Base-by-base conservation (phyloP, 768 basidiomycete genomes). In the Lentinula aciculospora region DNA sequence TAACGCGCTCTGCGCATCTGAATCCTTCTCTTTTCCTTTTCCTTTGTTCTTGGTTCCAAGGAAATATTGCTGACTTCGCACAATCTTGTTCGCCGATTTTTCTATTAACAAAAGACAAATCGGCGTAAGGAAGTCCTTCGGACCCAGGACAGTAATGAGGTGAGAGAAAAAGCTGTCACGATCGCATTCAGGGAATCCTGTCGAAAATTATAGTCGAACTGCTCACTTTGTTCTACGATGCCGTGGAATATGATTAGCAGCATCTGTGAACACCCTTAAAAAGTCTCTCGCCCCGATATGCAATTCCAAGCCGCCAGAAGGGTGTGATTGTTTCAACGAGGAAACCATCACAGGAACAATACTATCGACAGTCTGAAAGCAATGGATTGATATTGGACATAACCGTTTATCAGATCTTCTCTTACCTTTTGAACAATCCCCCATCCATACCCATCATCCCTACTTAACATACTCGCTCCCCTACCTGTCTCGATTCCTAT, bases 291-390 rank as follows among this genome's bases (percentile, higher is more conserved):
- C 83, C 4, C 78, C 84, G 34, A 85, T 76, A 59, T 85, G 84
- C 23, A 96, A 72, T 9, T 85, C 80, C 47, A 89, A 72, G 3
- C 78, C 75, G 7, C 74, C 70, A 1, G 45, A 37, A 23, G 76
- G 60, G 56, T 88, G 77, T 15, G 80, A 74, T 27, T 77, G 70
- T 68, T 83, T 88, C 60, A 96, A 74, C 0, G 92, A 92, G 4
- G 85, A 78, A 8, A 86, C 87, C 85, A 98, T 91, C 29, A 96
- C 90, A 2, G 97, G 96, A 5, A 99, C 88, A 58, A 98, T 94
- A 65, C 83, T 89, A 60, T 96, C 88, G 57, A 98, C 84, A 1
- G 97, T 98, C 93, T 96, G 60, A 10, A 53, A 15, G 13, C 10
- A 25, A 21, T 19, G 15, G 17, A 23, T 12, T 28, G 23, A 34